These are phyloP conservation scores for Yamadazyma philogaea DNA, from an alignment of 805 yeast genomes.

Conservation along the genomic window DNA sequence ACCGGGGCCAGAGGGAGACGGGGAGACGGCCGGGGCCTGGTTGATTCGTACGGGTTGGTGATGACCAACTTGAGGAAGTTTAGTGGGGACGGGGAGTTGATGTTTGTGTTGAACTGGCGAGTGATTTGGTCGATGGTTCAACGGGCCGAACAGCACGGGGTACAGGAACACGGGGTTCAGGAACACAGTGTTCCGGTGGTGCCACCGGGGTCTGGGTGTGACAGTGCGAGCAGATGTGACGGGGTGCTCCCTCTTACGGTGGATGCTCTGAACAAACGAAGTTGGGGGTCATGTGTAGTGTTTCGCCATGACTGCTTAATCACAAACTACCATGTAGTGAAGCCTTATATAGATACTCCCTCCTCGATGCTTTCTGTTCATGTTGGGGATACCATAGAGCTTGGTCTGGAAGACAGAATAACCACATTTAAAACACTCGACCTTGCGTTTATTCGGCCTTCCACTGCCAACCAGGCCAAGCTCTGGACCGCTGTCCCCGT, in stretches of 20 bases:
- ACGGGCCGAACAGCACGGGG: too few relatives aligned
- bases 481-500: too few relatives aligned
- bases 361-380: not conserved
- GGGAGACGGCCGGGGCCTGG: not conserved
- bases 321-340: slow-evolving; percentile 44
- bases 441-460: slow-evolving; percentile 33
- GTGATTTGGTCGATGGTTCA: slow-evolving; percentile 11
- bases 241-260: slow-evolving; percentile 21
- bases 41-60: slow-evolving; percentile 34
- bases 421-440: slow-evolving; percentile 32
- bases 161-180: too few relatives aligned
- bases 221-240: not conserved
- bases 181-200: too few relatives aligned
- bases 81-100: slow-evolving; percentile 47
- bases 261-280: slow-evolving; percentile 1
- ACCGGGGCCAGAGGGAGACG: not conserved
- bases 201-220: too few relatives aligned
- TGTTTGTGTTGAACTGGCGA: slow-evolving; percentile 30
- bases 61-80: slow-evolving; percentile 35
- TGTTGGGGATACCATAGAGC: not conserved
- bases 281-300: slow-evolving; percentile 48
- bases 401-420: slow-evolving; percentile 19
- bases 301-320: slow-evolving; percentile 28
- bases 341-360: slow-evolving; percentile 12
- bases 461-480: slow-evolving; percentile 12